Evolutionary conservation across 169 alveolate species (phyloP), one percentile per base, ranked within the genome.

Genomic region (Plasmodium knowlesi): DNA sequence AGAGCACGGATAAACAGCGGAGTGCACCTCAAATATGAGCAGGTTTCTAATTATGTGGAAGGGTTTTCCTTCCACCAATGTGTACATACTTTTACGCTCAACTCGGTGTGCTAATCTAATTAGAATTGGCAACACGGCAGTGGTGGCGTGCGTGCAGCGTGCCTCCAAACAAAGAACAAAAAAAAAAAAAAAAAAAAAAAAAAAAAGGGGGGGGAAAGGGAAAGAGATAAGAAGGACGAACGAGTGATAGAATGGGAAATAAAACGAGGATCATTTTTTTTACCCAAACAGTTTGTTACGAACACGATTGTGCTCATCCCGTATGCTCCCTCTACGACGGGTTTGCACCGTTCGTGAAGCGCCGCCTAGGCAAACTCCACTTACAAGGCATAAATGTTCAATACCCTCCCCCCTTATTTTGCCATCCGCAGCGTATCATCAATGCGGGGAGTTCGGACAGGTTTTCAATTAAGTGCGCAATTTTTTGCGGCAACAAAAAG

Each of bases 121-220:
- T 67, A 16, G n/a, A 28, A 67, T 22, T 67, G 76, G 30, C 41
- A 67, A 67, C 30, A 67, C 30, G 8, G 37, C 30, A 67, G 16
- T 25, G 30, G 76, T 28, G 37, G 76, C n/a, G n/a, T 67, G 41
- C 37, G 41, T 67, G 76, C 76, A 67, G 30, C 8, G 76, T 5
- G 34, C 30, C 37, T 76, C 14, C 43, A 76, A 76, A 76, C 61
- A 76, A 76, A 25, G 14, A 76, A 76, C 50, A 76, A 76, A 76
- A 76, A 76, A 74, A 74, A 74, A 72, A 72, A n/a, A n/a, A n/a
- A n/a, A n/a, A n/a, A n/a, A n/a, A n/a, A n/a, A n/a, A 37, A 73
- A 34, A 74, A 74, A 74, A 74, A 6, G n/a, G 32, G 43, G 32
- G 19, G 34, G n/a, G 30, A 0, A 6, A 9, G 32, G 32, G 43